Base-by-base conservation (phyloP, 306 rosid species). In the Chamaecrista fasciculata region DNA sequence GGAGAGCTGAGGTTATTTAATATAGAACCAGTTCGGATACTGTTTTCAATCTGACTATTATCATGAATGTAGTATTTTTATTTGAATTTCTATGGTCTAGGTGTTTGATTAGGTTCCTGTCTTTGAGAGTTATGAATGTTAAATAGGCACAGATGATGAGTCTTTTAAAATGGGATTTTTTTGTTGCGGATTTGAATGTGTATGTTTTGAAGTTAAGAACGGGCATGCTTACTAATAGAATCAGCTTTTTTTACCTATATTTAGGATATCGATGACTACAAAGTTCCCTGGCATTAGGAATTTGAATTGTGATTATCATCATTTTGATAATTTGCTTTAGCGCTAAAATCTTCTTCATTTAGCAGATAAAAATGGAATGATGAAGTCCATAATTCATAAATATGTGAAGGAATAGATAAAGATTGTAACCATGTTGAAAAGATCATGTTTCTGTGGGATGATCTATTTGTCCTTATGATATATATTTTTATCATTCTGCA, bases 401-500 rank as follows among this genome's bases (percentile, higher is more conserved):
- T 57, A 11, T 24, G 6, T 48, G 4, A 37, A 5, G 65, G 2
- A 19, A 44, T 50, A 34, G 31, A 52, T 66, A 63, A 28, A 33
- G 26, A 55, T 36, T 53, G 56, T 66, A 12, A 5, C 63, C 47
- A 5, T 48, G 3, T 72, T 53, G 5, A 6, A 16, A 18, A 29
- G 5, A 43, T 40, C 60, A 20, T 71, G 73, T 62, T 64, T 29
- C 48, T n/a, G n/a, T 50, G 50, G 29, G 36, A 37, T 66, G 75
- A 43, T 51, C 8, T 60, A 66, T 26, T 20, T 46, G 62, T 43
- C 55, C 18, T 71, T 14, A 63, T 76, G 15, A 46, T 19, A 67
- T 62, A 69, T 56, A 19, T 67, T 47, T 21, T 42, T 62, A 42
- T 80, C 77, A 52, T 76, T 44, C 14, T 81, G 83, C 92, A 94